Evolutionary conservation across 257 asterid genomes (phyloP).

Genomic region (Nicotiana knightiana): DNA sequence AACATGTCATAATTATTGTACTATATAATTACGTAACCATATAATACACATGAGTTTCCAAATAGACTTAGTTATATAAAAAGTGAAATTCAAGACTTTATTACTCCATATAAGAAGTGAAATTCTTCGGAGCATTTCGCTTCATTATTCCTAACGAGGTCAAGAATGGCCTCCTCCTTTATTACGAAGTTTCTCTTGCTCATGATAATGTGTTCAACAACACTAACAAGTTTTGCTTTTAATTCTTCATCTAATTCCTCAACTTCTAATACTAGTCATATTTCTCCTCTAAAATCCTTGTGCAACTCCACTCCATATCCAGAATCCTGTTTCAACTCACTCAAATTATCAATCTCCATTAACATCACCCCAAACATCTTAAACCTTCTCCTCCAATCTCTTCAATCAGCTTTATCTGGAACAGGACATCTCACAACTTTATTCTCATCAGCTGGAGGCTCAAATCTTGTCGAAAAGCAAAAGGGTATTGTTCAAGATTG

Average conservation of each 20-base stretch:
- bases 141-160: not conserved
- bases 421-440: slow-evolving; percentile 40
- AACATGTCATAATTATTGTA: too few species aligned
- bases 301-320: slow-evolving; percentile 76
- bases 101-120: not conserved
- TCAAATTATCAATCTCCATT: slow-evolving; percentile 54
- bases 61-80: not conserved
- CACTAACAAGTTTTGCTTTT: slow-evolving; percentile 7
- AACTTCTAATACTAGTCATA: slow-evolving; percentile 12
- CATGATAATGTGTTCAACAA: not conserved
- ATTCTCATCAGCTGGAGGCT: slow-evolving; percentile 25
- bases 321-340: slow-evolving; percentile 45
- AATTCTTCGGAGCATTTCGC: not conserved
- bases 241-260: slow-evolving; percentile 18
- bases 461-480: slow-evolving; percentile 52
- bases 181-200: not conserved
- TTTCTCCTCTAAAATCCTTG: slow-evolving; percentile 23
- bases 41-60: not conserved
- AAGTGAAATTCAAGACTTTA: not conserved
- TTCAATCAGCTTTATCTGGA: slow-evolving; percentile 50
- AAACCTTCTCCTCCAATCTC: slow-evolving; percentile 42
- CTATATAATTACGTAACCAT: not conserved
- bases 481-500: slow-evolving; percentile 70
- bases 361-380: slow-evolving; percentile 48
- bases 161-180: not conserved